Percentiles rank a stretch among this genome's conserved stretches.
Evolutionary conservation across 129 eudicot genomes (phyloP).

Genomic region (Centella asiatica): DNA sequence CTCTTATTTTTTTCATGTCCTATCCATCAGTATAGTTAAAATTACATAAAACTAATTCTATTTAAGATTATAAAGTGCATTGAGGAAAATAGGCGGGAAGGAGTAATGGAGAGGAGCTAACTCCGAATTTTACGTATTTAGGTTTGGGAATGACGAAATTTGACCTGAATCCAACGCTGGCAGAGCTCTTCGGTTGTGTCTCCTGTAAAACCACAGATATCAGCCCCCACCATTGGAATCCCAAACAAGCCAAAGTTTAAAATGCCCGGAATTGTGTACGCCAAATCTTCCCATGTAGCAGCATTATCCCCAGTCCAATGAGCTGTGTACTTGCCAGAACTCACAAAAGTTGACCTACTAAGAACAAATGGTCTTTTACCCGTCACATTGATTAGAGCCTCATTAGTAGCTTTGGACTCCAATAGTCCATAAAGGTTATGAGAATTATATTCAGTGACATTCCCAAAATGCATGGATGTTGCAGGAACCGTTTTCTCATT

Average conservation of each 20-base stretch:
- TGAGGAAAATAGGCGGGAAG: too few species aligned
- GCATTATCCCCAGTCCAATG: slow-evolving; percentile 98
- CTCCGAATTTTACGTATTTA: too few species aligned
- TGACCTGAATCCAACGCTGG: slow-evolving; percentile 98
- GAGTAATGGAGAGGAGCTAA: too few species aligned
- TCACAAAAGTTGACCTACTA: slow-evolving; percentile 78
- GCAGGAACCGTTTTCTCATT: slow-evolving; percentile 83
- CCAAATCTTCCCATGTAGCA: slow-evolving; percentile 85
- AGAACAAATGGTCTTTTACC: slow-evolving; percentile 87
- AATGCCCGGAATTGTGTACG: slow-evolving; percentile 71
- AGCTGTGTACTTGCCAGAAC: slow-evolving; percentile 82
- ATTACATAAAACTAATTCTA: too few species aligned
- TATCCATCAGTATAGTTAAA: too few species aligned
- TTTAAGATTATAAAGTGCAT: too few species aligned
- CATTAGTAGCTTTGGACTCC: slow-evolving; percentile 63
- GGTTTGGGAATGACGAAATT: too few species aligned
- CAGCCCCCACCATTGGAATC: slow-evolving; percentile 92
- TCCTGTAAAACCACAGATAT: slow-evolving; percentile 86
- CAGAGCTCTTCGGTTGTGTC: slow-evolving; percentile 83
- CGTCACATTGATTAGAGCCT: slow-evolving; percentile 52
- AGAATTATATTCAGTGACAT: slow-evolving; percentile 77
- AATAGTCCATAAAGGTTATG: slow-evolving; percentile 88
- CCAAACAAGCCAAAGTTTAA: slow-evolving; percentile 92
- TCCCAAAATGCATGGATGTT: slow-evolving; percentile 72
- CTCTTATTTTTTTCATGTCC: too few species aligned